A percentile compares a stretch with the other conserved stretches of the same genome.
These are phyloP conservation scores for Cucumis variabilis DNA, from an alignment of 331 rosid genomes.

Conservation along the genomic window DNA sequence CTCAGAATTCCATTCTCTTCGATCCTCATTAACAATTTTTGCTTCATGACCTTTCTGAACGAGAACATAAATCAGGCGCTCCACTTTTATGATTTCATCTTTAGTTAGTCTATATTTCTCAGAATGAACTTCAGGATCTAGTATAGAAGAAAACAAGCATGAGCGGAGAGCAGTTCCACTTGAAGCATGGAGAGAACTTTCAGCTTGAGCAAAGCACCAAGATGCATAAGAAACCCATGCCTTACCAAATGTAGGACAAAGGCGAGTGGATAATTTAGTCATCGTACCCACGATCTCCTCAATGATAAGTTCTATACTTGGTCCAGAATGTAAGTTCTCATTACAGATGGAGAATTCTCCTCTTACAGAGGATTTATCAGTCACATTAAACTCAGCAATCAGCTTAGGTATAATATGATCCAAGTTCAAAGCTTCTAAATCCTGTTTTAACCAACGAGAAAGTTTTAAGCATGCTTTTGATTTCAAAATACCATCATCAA, in stretches of 20 bases:
- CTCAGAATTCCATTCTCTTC: slow-evolving; percentile 46
- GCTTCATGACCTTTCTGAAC: slow-evolving; percentile 52
- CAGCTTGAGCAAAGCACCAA: slow-evolving; percentile 95
- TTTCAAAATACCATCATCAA: slow-evolving; percentile 68
- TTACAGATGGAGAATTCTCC: slow-evolving; percentile 40
- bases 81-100: slow-evolving; percentile 65
- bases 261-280: slow-evolving; percentile 74
- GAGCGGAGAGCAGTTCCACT: slow-evolving; percentile 57
- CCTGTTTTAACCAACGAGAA: slow-evolving; percentile 74
- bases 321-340: slow-evolving; percentile 41
- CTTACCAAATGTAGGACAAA: slow-evolving; percentile 92
- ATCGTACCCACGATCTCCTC: slow-evolving; percentile 88
- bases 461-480: slow-evolving; percentile 96
- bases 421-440: slow-evolving; percentile 61
- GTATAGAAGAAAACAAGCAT: slow-evolving; percentile 70
- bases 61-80: slow-evolving; percentile 57
- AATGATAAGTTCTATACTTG: slow-evolving; percentile 50
- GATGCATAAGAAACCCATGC: slow-evolving; percentile 96
- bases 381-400: slow-evolving; percentile 59
- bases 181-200: slow-evolving; percentile 59
- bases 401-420: slow-evolving; percentile 60
- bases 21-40: slow-evolving; percentile 51
- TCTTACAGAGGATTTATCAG: slow-evolving; percentile 46
- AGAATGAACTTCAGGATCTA: slow-evolving; percentile 63
- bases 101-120: slow-evolving; percentile 80